phyloP scores from a whole-genome alignment of 306 rosid species.

The Trifolium fragiferum region DNA sequence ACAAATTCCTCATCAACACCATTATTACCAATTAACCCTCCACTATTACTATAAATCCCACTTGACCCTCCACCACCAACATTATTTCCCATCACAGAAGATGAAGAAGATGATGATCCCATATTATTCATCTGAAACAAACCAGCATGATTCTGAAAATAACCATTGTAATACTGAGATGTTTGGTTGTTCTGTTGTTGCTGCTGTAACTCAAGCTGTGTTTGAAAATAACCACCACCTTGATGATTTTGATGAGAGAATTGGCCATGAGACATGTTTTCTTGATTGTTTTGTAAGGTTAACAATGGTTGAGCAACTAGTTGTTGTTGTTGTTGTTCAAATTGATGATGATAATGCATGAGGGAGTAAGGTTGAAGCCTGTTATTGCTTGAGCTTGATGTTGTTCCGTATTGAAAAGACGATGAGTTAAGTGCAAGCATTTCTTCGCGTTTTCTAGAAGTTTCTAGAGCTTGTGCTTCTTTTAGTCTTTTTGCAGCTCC shows the following conservation, averaged over 20 bases:
- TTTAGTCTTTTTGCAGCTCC: constrained; percentile 92
- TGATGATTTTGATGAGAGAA: constrained; percentile 42
- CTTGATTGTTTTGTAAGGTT: constrained; percentile 78
- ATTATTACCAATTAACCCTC: constrained; percentile 49
- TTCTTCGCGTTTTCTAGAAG: constrained; percentile 81
- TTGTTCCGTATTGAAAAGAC: constrained; percentile 61
- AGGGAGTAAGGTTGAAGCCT: constrained; percentile 67
- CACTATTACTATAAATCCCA: constrained; percentile 41
- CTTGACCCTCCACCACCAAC: constrained; percentile 40
- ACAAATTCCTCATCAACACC: constrained; percentile 65
- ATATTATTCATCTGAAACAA: constrained; percentile 77
- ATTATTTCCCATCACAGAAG: constrained; percentile 56
- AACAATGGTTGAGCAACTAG: constrained; percentile 58
- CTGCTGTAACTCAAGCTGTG: constrained; percentile 86
- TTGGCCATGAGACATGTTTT: constrained; percentile 38
- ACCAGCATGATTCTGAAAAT: constrained; percentile 73
- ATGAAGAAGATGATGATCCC: constrained; percentile 54
- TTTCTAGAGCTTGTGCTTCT: constrained; percentile 93
- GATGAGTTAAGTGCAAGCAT: constrained; percentile 73
- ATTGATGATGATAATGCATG: constrained; percentile 51
- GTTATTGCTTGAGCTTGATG: constrained; percentile 35
- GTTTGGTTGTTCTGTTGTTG: constrained; percentile 32
- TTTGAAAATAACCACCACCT: constrained; percentile 45
- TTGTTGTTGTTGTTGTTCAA: constrained; percentile 26
- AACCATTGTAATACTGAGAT: constrained; percentile 51